Conservation (phyloP, 257 asterid species). For the Penstemon newberryi region DNA sequence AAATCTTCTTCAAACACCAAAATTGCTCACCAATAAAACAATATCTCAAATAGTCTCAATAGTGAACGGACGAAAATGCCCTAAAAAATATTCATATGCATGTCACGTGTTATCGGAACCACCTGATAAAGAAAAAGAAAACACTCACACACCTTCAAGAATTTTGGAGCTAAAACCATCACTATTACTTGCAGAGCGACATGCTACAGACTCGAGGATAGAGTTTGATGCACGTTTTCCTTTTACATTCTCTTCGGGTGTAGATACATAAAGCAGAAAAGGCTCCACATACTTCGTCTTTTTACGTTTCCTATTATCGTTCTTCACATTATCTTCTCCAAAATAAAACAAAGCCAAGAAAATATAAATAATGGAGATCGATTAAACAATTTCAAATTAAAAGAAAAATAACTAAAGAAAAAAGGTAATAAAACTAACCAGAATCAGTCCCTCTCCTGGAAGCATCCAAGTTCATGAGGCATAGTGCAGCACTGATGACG, state of each 20-base stretch:
- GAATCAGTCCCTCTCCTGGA: constrained; percentile 32
- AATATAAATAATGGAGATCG: constrained; percentile 26
- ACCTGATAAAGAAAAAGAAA: no score
- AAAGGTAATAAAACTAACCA: constrained; percentile 42
- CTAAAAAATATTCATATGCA: no score
- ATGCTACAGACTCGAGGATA: constrained; percentile 20
- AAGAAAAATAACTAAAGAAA: constrained; percentile 14
- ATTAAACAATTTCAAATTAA: constrained; percentile 12
- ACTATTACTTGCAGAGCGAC: constrained; percentile 34
- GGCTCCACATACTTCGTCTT: constrained; percentile 53
- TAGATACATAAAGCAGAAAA: constrained; percentile 35
- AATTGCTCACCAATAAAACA: no score
- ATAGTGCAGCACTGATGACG: constrained; percentile 64
- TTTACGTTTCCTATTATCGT: constrained; percentile 49
- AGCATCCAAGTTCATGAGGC: constrained; percentile 61
- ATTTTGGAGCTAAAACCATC: constrained; percentile 42
- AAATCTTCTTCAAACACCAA: no score
- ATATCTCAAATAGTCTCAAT: no score
- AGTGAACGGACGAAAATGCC: no score
- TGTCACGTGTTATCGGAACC: no score
- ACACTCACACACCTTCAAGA: constrained; percentile 40
- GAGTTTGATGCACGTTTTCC: constrained; percentile 28
- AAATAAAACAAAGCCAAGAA: constrained; percentile 18
- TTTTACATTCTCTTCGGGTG: constrained; percentile 27
- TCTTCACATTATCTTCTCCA: constrained; percentile 43